Conservation (phyloP, 331 rosid species). For the Cucumis variabilis region DNA sequence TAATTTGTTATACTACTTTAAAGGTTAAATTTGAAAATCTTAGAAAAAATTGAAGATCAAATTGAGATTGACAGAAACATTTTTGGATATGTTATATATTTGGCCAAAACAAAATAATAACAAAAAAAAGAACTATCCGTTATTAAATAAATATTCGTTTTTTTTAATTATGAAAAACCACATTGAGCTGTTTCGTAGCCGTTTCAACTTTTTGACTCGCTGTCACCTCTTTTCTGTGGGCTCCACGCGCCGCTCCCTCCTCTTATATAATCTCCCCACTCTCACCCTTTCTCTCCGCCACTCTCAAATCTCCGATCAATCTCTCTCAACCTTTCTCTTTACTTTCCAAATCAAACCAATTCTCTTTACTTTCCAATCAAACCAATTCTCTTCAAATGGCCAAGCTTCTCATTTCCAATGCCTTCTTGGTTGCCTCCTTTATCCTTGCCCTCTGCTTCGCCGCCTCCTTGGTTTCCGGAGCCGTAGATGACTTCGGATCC, state of each 20-base stretch:
- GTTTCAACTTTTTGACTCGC: not conserved
- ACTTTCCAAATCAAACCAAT: too few relatives aligned
- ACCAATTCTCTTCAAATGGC: not conserved
- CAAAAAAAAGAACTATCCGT: too few relatives aligned
- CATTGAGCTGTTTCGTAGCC: slow-evolving; percentile 18
- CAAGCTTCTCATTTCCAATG: not conserved
- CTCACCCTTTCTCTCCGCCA: not conserved
- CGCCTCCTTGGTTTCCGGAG: not conserved
- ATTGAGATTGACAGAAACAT: too few relatives aligned
- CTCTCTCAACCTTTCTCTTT: not conserved
- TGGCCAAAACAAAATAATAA: too few relatives aligned
- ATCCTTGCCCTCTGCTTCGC: not conserved
- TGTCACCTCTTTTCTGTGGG: not conserved
- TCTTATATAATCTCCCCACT: not conserved
- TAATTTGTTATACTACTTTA: too few relatives aligned
- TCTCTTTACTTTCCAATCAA: not conserved
- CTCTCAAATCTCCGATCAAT: not conserved
- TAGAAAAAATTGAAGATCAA: too few relatives aligned
- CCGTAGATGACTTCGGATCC: not conserved
- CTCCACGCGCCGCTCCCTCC: slow-evolving; percentile 19
- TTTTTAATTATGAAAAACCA: not conserved
- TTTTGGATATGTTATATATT: too few relatives aligned
- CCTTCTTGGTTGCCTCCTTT: not conserved
- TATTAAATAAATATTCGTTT: too few relatives aligned
- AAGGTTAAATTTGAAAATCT: too few relatives aligned